A percentile compares a stretch with the other conserved stretches of the same genome.
These are phyloP conservation scores for Chalciporus sp. DNA, from an alignment of 1,284 basidiomycete species.

Conservation along the genomic window DNA sequence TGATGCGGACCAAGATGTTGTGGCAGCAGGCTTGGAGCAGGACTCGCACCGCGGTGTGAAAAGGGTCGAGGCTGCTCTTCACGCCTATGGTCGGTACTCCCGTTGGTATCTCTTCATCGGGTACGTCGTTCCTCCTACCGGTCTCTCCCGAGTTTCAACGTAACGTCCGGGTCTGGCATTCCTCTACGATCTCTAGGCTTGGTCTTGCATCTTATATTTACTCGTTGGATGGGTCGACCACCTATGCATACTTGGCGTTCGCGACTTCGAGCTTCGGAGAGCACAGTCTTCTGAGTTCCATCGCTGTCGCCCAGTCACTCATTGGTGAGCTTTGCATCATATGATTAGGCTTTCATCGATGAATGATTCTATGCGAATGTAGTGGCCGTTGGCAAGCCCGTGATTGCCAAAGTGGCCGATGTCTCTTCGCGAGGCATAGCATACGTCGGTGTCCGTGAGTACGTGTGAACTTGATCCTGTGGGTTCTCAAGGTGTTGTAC, in stretches of 20 bases:
- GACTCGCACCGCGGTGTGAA: slow-evolving; percentile 51
- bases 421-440: slow-evolving; percentile 60
- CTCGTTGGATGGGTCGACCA: slow-evolving; percentile 71
- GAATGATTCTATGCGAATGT: not conserved
- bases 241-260: slow-evolving; percentile 65
- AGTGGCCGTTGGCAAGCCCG: slow-evolving; percentile 73
- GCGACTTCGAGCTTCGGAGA: slow-evolving; percentile 62
- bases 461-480: not conserved
- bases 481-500: not conserved
- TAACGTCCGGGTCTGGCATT: not conserved
- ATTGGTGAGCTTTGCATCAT: slow-evolving; percentile 44
- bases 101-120: slow-evolving; percentile 67
- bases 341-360: not conserved
- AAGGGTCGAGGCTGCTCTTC: slow-evolving; percentile 54
- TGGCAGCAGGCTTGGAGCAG: slow-evolving; percentile 10
- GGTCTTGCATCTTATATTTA: slow-evolving; percentile 77
- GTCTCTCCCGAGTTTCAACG: not conserved
- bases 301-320: slow-evolving; percentile 59
- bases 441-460: slow-evolving; percentile 65
- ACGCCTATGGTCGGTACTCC: slow-evolving; percentile 53
- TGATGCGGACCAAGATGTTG: not conserved
- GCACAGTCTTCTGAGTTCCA: slow-evolving; percentile 67
- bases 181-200: slow-evolving; percentile 43
- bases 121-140: slow-evolving; percentile 35
- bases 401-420: slow-evolving; percentile 81